Conservation (phyloP, 495 filamentous ascomycete genomes). For the Chlorociboria aeruginascens region DNA sequence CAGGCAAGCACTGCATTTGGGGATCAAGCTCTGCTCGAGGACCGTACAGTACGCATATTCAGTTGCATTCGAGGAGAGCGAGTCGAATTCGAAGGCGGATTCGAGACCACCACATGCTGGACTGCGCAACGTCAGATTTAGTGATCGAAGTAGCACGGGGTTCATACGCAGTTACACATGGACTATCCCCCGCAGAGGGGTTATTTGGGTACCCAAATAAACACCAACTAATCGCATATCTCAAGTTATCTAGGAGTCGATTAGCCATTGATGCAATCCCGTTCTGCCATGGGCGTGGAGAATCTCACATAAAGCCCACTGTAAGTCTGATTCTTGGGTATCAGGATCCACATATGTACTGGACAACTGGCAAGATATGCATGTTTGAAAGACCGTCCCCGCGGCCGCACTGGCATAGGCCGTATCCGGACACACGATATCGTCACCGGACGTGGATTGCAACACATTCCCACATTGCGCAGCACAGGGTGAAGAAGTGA, state of each 20-base stretch:
- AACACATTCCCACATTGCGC: slow-evolving; percentile 17
- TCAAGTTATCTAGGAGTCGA: slow-evolving; percentile 23
- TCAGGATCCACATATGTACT: slow-evolving; percentile 36
- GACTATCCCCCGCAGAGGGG: slow-evolving; percentile 5
- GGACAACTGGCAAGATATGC: slow-evolving; percentile 45
- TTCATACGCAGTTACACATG: slow-evolving; percentile 14
- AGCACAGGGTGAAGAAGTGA: slow-evolving; percentile 11
- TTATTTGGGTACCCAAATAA: slow-evolving; percentile 24
- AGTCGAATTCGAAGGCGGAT: slow-evolving; percentile 12
- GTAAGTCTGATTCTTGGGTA: slow-evolving; percentile 40
- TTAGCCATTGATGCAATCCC: background rate
- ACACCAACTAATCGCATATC: slow-evolving; percentile 30
- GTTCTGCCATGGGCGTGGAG: background rate
- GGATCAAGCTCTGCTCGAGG: background rate
- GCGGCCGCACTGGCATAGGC: slow-evolving; percentile 29
- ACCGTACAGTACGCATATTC: slow-evolving; percentile 14
- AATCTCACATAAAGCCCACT: slow-evolving; percentile 48
- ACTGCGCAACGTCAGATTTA: background rate
- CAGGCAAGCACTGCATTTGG: slow-evolving; percentile 14
- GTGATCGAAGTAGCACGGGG: background rate
- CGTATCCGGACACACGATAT: slow-evolving; percentile 43
- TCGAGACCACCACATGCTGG: slow-evolving; percentile 11
- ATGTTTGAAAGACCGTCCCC: slow-evolving; percentile 43
- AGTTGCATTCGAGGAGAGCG: slow-evolving; percentile 4
- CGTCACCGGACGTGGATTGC: slow-evolving; percentile 20